phyloP scores from a whole-genome alignment of 306 rosid genomes.

The Alnus glutinosa region DNA sequence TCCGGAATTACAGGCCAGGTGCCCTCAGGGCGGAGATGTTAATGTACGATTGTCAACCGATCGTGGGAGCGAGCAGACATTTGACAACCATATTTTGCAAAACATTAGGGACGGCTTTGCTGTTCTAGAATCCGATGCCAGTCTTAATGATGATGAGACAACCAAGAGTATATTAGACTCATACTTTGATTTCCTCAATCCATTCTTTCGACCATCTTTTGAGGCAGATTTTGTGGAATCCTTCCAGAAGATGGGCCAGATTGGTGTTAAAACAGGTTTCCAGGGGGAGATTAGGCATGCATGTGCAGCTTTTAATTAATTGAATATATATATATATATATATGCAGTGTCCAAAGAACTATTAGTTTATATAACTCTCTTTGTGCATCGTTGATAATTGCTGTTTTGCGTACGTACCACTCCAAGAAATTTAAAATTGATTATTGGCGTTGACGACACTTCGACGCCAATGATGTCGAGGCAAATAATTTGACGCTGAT shows the following conservation, averaged over 20 bases:
- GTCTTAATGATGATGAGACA: constrained; percentile 50
- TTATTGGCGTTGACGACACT: too few relatives aligned
- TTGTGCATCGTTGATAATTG: too few relatives aligned
- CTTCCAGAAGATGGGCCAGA: constrained; percentile 71
- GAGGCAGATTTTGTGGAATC: constrained; percentile 60
- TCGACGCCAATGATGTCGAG: too few relatives aligned
- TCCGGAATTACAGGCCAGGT: constrained; percentile 36
- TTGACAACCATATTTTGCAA: constrained; percentile 56
- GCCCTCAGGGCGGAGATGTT: constrained; percentile 60
- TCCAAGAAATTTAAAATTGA: too few relatives aligned
- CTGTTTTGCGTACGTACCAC: too few relatives aligned
- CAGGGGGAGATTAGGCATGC: constrained; percentile 58
- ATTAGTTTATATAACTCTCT: too few relatives aligned
- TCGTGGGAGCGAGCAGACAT: constrained; percentile 43
- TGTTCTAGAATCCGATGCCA: constrained; percentile 82
- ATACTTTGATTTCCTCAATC: constrained; percentile 42
- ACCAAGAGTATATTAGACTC: constrained; percentile 59
- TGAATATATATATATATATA: too few relatives aligned
- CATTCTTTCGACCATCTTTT: constrained; percentile 57
- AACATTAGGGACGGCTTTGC: constrained; percentile 74
- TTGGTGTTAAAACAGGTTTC: constrained; percentile 70
- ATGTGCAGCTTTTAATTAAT: constrained; percentile 49
- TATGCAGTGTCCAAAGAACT: too few relatives aligned
- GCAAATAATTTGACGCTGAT: too few relatives aligned
- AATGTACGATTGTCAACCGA: constrained; percentile 58